Base-by-base conservation (phyloP, 495 filamentous ascomycete genomes). In the Aspergillus asperescens region DNA sequence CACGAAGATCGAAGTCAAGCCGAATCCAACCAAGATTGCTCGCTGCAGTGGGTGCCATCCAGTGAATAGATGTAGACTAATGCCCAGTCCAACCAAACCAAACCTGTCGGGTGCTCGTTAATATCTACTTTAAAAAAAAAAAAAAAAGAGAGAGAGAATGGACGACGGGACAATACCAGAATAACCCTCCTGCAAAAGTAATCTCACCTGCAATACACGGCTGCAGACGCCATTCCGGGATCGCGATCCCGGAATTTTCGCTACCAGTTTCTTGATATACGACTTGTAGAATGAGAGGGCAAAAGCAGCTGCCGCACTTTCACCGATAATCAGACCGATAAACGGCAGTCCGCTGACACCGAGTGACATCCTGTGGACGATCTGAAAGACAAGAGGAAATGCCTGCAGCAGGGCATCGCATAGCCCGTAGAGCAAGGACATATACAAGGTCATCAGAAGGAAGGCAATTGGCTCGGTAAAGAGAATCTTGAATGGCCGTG, bases 141-240 rank as follows among this genome's bases (percentile, higher is more conserved):
- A 28, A 45, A 2, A 16, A 18, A 8, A n/a, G n/a, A n/a, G n/a
- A n/a, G n/a, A n/a, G n/a, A n/a, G n/a, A n/a, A n/a, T n/a, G n/a
- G n/a, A n/a, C n/a, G n/a, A n/a, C n/a, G n/a, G 12, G 20, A 20
- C 10, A 18, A 19, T 45, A 81, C 71, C 76, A 78, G 64, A 82
- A 80, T 12, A 81, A 56, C 0, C 79, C 78, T 23, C 66, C 63
- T 0, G 78, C 71, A 34, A 82, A 69, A 6, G 73, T 56, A n/a
- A 69, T 49, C 2, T 62, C 69, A 1, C 80, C 81, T 2, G 74
- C 31, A 23, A 81, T 73, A 42, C 77, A 72, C 8, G 71, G 70
- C 0, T 56, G 58, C 1, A 70, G 50, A 9, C 67, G 65, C 67
- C 67, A 70, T 54, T 70, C 65, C 1, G 67, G 67, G 7, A 70